Conservation (phyloP, 139 green algal genomes). For the Coccomyxa sp. region DNA sequence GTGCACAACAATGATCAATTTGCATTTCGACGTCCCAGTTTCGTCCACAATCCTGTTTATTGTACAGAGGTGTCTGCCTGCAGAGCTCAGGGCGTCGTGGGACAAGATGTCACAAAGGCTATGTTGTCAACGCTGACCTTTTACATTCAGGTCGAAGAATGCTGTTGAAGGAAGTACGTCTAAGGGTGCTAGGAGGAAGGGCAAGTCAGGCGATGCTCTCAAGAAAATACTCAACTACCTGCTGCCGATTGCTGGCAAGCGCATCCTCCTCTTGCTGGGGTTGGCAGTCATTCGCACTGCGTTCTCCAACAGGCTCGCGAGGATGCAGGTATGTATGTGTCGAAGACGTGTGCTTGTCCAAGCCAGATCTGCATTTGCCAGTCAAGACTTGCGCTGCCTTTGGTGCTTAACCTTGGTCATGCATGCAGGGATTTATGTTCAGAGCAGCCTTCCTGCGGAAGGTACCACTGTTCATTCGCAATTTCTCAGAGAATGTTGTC, state of each 20-base stretch:
- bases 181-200: background rate
- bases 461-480: conserved; percentile 55
- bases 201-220: conserved; percentile 16
- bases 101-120: too few relatives aligned
- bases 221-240: conserved; percentile 42
- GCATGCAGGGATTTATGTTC: conserved; percentile 64
- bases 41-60: too few relatives aligned
- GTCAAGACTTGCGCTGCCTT: background rate
- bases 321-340: conserved; percentile 24
- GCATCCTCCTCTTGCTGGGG: conserved; percentile 25
- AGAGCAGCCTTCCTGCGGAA: conserved; percentile 56
- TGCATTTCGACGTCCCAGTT: too few relatives aligned
- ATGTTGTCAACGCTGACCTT: too few relatives aligned
- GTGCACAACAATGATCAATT: too few relatives aligned
- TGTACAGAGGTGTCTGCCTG: too few relatives aligned
- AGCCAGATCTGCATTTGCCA: background rate
- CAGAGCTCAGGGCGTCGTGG: too few relatives aligned
- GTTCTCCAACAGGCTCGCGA: conserved; percentile 61
- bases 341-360: background rate
- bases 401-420: background rate
- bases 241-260: conserved; percentile 31
- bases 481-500: conserved; percentile 60
- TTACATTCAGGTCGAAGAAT: too few relatives aligned
- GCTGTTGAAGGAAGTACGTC: too few relatives aligned
- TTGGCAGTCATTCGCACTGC: conserved; percentile 43